Evolutionary conservation across 352 stramenopile species (phyloP), one percentile per base, ranked within the genome.

Genomic region (Globisporangium rhizosaccharum): DNA sequence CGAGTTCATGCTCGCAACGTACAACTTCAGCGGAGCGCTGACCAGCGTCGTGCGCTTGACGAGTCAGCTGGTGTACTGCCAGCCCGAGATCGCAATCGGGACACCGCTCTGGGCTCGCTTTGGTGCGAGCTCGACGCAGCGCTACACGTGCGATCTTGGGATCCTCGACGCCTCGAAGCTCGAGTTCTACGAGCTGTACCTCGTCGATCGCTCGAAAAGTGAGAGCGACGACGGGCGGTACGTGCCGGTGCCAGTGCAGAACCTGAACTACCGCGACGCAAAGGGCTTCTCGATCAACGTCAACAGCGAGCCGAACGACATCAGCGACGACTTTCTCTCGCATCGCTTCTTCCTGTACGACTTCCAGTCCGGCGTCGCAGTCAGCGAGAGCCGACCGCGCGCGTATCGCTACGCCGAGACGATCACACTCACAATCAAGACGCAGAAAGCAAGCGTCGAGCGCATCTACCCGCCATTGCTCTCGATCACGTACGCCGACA

Each of bases 301-400:
- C 6, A 97, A 98, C 58, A 58, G 59, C 1, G 88, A 97, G 56
- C 62, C 68, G 8, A 44, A 76, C 10, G 79, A 97, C 70, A 88
- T 98, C 66, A 39, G 78, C 12, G 79, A 97, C 70, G 89, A 98
- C 65, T 71, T 93, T 23, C 72, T 98, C 20, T 94, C 71, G 37
- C 83, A 97, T 26, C 79, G 93, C 1, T 98, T 98, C 62, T 96
- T 97, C 62, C 66, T 98, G 28, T 92, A 92, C 53, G 95, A 98
- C 61, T 73, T 80, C 51, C 68, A 82, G 20, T 92, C 82, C 0
- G 85, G 88, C 8, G 65, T 91, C 11, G 61, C 72, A 41, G 51
- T 68, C 2, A 72, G 70, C 8, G 73, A 79, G 33, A 78, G 56
- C 10, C 79, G 71, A 51, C 68, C 82, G 0, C 73, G 77, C 20